A percentile compares a stretch with the other conserved stretches of the same genome.
Evolutionary conservation across 2,329 filamentous ascomycete species (phyloP).

Genomic region (Claviceps quebecensis): DNA sequence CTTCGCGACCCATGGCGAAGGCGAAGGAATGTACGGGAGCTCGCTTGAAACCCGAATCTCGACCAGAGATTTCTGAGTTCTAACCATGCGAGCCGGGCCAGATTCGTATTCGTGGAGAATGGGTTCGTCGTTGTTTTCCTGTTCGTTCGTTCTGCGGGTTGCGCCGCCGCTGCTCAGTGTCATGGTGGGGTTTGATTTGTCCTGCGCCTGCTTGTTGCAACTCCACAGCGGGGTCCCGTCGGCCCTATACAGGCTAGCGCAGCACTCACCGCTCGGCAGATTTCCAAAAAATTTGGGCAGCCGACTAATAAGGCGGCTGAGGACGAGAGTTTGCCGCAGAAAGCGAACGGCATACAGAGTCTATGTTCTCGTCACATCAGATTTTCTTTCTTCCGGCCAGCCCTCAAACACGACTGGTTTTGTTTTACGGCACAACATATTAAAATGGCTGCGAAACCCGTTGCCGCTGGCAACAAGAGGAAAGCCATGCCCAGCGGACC

Average conservation of each 20-base stretch:
- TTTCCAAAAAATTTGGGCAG: conserved; percentile 12
- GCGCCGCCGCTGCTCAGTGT: neutral
- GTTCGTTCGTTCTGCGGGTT: neutral
- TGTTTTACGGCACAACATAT: conserved; percentile 1
- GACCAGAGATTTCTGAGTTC: too few relatives aligned
- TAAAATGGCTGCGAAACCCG: conserved; percentile 34
- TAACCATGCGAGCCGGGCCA: neutral
- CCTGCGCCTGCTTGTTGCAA: neutral
- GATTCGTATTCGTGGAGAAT: neutral
- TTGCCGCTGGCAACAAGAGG: conserved; percentile 38
- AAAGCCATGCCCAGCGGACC: conserved; percentile 31
- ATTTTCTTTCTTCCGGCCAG: neutral
- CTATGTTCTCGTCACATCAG: neutral
- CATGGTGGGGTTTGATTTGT: conserved; percentile 11
- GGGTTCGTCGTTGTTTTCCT: neutral
- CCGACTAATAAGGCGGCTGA: neutral
- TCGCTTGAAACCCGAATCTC: neutral
- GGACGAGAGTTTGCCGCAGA: neutral
- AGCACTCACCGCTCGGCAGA: conserved; percentile 22
- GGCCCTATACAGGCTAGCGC: conserved; percentile 10
- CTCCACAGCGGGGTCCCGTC: conserved; percentile 7
- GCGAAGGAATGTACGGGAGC: neutral
- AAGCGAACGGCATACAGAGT: neutral
- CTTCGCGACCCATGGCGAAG: conserved; percentile 54
- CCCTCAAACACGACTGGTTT: neutral